Base-by-base conservation (phyloP, 2,329 filamentous ascomycete species). In the Paraphaeosphaeria minitans region DNA sequence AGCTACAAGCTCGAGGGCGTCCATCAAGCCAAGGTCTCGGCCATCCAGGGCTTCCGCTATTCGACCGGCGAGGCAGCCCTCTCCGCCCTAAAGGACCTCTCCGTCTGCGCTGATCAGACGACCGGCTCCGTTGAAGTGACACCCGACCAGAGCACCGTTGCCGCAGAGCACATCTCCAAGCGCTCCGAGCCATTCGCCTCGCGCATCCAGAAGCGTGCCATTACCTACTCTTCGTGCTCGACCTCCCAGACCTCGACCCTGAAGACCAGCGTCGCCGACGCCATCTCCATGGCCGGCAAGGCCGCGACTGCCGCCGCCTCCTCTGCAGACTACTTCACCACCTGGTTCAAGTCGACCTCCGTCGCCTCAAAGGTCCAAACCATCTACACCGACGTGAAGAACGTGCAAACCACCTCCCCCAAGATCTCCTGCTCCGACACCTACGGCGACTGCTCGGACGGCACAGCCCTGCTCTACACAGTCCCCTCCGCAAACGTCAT, bases 271-370 rank as follows among this genome's bases (percentile, higher is more conserved):
- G 60, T 63, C 45, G 27, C 53, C 7, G 33, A 63, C 37, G 60
- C 60, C 49, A 63, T 63, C 43, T 60, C 60, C 45, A 63, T 63
- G 60, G 60, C 60, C 39, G 42, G 60, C 35, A 57, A 57, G 9
- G 60, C 60, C n/a, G 60, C 53, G 45, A 60, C 60, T 24, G 60
- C 60, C 16, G 60, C 60, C 52, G 48, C 43, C 35, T 43, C 60
- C 24, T 43, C 29, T 31, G 60, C 60, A 12, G 51, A 56, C 57
- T 63, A 58, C 55, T 63, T 56, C 60, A 63, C 60, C 14, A 63
- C 60, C 12, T 63, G 60, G 60, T 63, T 63, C 60, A 63, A 63
- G 45, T 58, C 60, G 7, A 63, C 57, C 19, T 60, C 60, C 10
- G 48, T 54, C 52, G 53, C 50, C 41, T 63, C 60, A 49, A 63